phyloP scores from a whole-genome alignment of 257 asterid species.

The Catharanthus roseus region DNA sequence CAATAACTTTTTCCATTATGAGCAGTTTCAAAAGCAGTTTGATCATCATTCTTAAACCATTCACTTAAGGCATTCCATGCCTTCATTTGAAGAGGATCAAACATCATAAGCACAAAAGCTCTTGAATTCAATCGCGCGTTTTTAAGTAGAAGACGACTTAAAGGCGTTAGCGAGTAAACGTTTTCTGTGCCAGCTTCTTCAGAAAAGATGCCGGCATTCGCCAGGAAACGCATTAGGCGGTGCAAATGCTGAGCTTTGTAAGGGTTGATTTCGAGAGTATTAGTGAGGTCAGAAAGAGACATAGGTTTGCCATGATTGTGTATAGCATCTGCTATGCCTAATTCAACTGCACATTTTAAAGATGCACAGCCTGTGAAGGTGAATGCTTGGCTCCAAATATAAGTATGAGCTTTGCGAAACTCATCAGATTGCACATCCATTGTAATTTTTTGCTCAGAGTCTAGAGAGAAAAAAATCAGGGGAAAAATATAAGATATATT shows the following conservation, averaged over 20 bases:
- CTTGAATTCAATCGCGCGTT: slow-evolving; percentile 2
- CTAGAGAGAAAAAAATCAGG: not conserved
- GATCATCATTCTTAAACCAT: slow-evolving; percentile 5
- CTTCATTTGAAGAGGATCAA: not conserved
- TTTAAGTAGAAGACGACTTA: not conserved
- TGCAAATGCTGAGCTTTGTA: not conserved
- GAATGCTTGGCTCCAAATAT: not conserved
- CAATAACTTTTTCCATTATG: slow-evolving; percentile 12
- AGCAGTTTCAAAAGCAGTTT: not conserved
- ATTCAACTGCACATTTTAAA: slow-evolving; percentile 21
- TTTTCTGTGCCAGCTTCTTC: not conserved
- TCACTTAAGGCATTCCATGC: not conserved
- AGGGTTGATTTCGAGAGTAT: slow-evolving; percentile 9
- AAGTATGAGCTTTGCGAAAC: slow-evolving; percentile 17
- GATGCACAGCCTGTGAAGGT: slow-evolving; percentile 10
- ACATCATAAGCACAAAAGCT: not conserved
- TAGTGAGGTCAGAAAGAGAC: slow-evolving; percentile 11
- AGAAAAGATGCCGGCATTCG: slow-evolving; percentile 16
- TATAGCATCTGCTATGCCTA: slow-evolving; percentile 21
- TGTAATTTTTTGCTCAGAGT: not conserved
- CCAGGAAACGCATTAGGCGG: slow-evolving; percentile 19
- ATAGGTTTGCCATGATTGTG: slow-evolving; percentile 18
- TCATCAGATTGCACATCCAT: not conserved
- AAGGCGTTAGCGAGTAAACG: not conserved
- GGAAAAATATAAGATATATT: no score